Evolutionary conservation across 1,284 basidiomycete genomes (phyloP).

Genomic region (Trichosporon coremiiforme): DNA sequence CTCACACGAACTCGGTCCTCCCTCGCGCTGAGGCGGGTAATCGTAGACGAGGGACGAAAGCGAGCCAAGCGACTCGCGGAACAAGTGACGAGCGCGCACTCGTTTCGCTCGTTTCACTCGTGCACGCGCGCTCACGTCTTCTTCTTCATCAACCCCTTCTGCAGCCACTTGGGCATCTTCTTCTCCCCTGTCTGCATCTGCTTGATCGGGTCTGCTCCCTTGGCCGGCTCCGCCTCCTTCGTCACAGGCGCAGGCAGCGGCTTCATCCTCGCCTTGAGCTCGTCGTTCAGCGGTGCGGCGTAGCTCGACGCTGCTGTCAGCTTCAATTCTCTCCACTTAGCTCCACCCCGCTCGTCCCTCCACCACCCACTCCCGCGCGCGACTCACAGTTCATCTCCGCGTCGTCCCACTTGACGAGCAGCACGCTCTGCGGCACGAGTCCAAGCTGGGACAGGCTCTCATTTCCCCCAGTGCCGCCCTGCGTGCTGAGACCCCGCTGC

Average conservation of each 20-base stretch:
- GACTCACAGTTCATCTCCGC: constrained; percentile 54
- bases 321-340: no score
- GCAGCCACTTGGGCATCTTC: constrained; percentile 34
- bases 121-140: constrained; percentile 35
- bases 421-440: constrained; percentile 54
- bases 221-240: constrained; percentile 22
- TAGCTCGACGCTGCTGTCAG: constrained; percentile 39
- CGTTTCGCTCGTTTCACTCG: no score
- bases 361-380: no score
- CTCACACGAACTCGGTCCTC: no score
- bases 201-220: constrained; percentile 40
- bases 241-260: constrained; percentile 44
- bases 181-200: constrained; percentile 36
- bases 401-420: constrained; percentile 52
- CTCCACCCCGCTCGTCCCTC: no score
- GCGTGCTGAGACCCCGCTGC: constrained; percentile 39
- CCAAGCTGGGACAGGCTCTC: constrained; percentile 50
- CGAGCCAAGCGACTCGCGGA: no score
- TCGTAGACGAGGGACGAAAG: no score
- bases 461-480: constrained; percentile 47
- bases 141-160: constrained; percentile 56
- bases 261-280: constrained; percentile 44
- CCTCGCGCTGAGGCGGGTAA: no score
- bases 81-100: no score
- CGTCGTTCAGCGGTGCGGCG: constrained; percentile 49